Conservation (phyloP, 2,329 filamentous ascomycete genomes). For the Botryosphaeria dothidea region DNA sequence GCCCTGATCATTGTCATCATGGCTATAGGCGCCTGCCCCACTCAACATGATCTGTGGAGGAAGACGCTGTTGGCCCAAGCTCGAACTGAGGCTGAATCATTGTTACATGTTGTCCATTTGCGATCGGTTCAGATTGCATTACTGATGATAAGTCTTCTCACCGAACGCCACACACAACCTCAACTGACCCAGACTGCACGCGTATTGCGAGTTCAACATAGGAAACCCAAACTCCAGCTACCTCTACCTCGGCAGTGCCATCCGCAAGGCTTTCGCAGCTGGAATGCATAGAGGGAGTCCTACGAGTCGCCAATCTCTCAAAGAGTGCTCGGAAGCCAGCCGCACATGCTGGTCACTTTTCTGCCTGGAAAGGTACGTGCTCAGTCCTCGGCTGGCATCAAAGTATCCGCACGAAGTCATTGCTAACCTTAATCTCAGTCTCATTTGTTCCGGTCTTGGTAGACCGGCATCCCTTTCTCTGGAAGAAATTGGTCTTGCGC, state of each 20-base stretch:
- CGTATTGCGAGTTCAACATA: constrained; percentile 14
- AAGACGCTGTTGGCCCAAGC: constrained; percentile 12
- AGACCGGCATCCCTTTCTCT: constrained; percentile 12
- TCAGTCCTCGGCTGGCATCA: no score
- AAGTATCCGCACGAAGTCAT: background rate
- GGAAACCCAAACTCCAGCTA: constrained; percentile 17
- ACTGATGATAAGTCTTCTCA: constrained; percentile 15
- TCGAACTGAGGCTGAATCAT: constrained; percentile 5
- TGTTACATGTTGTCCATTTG: constrained; percentile 15
- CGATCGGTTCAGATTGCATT: constrained; percentile 12
- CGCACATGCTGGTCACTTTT: constrained; percentile 16
- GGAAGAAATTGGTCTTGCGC: constrained; percentile 6
- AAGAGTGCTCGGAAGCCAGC: constrained; percentile 11
- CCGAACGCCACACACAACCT: no score
- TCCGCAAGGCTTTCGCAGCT: constrained; percentile 17
- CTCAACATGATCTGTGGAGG: constrained; percentile 7
- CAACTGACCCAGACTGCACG: background rate
- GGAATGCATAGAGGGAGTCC: constrained; percentile 15
- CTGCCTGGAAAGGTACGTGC: constrained; percentile 9
- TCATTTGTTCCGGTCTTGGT: constrained; percentile 12
- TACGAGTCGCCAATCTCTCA: background rate
- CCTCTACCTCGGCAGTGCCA: constrained; percentile 11
- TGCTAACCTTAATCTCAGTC: background rate
- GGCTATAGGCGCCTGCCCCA: constrained; percentile 18
- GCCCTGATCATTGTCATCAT: constrained; percentile 14